Base-by-base conservation (phyloP, 306 rosid genomes). In the Cicer bijugum region DNA sequence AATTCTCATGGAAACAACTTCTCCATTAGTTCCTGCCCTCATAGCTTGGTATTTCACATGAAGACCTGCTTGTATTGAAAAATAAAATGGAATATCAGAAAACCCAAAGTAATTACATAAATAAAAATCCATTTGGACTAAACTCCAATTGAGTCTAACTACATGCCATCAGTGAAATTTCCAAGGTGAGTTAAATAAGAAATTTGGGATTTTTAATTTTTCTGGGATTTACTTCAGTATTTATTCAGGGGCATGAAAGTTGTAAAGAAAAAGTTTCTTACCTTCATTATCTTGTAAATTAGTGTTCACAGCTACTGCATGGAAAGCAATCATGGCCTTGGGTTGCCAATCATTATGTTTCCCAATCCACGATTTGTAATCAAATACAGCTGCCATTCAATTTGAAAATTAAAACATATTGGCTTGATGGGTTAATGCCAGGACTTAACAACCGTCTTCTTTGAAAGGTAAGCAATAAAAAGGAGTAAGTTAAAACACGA, bases 281-380 rank as follows among this genome's bases (percentile, higher is more conserved):
- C 99, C 99, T 81, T 94, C 97, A 68, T 91, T 94, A 67, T 83
- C 89, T 87, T 94, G 99, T 77, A 94, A 85, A 78, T 91, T 89
- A 80, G 99, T 91, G 75, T 91, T 89, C 77, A 94, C 99, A 15
- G 97, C 97, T 78, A 94, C 99, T 12, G 93, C 95, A 39, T 91
- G 94, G 74, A 79, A 88, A 78, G 93, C 84, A 69, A 90, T 81
- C 85, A 76, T 85, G 65, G 97, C 99, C 86, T 92, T 91, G 59
- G 99, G 99, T 74, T 94, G 99, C 99, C 96, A 94, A 76, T 94
- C 97, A 51, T 77, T 80, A 3, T 76, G 75, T 76, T 81, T 91
- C 12, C 99, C 99, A 16, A 81, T 76, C 97, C 99, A 91, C 51
- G 97, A 77, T 53, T 89, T 80, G 75, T 86, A 77, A 82, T 94